phyloP scores from a whole-genome alignment of 2,329 filamentous ascomycete genomes.

The Lomentospora prolificans region DNA sequence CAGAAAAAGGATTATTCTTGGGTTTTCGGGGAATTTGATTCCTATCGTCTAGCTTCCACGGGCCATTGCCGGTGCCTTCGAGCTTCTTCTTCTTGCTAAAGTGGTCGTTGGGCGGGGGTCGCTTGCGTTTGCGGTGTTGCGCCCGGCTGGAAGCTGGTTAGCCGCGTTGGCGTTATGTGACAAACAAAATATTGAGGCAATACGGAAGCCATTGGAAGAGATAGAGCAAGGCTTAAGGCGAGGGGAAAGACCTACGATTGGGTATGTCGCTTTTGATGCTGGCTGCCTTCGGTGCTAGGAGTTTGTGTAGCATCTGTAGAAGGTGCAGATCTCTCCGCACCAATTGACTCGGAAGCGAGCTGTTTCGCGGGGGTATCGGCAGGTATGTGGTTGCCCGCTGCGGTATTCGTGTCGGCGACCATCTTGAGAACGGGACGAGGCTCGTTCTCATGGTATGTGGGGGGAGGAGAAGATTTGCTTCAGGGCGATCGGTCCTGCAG shows the following conservation, averaged over 20 bases:
- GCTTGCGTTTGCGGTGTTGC: constrained; percentile 4
- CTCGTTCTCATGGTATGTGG: constrained; percentile 2
- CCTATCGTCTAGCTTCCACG: constrained; percentile 11
- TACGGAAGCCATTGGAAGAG: neutral
- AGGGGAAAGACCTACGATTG: neutral
- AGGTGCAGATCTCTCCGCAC: constrained; percentile 2
- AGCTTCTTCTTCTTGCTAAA: constrained; percentile 11
- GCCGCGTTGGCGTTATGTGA: constrained; percentile 4
- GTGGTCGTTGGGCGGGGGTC: neutral
- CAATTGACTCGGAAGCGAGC: neutral
- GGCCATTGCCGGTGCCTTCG: constrained; percentile 9
- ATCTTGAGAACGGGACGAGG: neutral
- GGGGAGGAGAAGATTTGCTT: neutral
- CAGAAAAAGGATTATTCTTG: constrained; percentile 39
- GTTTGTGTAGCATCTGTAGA: neutral
- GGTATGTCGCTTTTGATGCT: neutral
- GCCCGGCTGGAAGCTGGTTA: constrained; percentile 4
- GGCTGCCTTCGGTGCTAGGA: neutral
- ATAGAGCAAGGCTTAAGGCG: neutral
- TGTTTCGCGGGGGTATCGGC: neutral
- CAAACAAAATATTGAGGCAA: neutral
- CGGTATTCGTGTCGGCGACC: constrained; percentile 5
- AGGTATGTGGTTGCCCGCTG: neutral
- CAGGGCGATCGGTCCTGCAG: neutral
- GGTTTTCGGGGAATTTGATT: constrained; percentile 11